Conservation (phyloP, 169 alveolate species). For the Perkinsus marinus region DNA sequence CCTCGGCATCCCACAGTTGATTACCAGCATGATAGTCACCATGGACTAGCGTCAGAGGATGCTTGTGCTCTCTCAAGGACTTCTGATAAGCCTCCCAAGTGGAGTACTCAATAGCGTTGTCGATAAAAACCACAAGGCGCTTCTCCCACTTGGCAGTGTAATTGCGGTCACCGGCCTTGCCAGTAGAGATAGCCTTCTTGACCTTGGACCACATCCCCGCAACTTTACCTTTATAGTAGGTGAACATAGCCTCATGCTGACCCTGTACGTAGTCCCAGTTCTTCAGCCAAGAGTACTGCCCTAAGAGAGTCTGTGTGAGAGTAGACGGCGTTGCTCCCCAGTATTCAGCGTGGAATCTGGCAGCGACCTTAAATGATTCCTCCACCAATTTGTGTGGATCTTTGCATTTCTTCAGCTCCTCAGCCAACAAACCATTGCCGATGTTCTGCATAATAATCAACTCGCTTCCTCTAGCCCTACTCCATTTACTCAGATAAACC, state of each 20-base stretch:
- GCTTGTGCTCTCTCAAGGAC: neutral
- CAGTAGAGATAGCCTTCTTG: neutral
- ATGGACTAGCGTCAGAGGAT: neutral
- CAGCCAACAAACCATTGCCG: neutral
- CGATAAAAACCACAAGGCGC: neutral
- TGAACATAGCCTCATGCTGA: neutral
- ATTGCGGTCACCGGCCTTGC: neutral
- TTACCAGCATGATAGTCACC: neutral
- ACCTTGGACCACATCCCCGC: neutral
- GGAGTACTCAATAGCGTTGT: neutral
- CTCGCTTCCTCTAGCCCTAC: neutral
- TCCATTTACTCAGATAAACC: neutral
- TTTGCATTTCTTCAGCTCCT: neutral
- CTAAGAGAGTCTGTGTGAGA: neutral
- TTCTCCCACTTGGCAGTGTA: neutral
- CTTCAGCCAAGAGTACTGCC: neutral
- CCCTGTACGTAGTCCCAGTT: neutral
- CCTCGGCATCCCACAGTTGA: neutral
- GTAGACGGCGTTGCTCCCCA: neutral
- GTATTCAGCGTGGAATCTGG: neutral
- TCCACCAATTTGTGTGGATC: neutral
- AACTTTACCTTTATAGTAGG: neutral
- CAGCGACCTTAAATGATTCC: neutral
- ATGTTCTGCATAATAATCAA: neutral
- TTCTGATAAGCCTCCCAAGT: neutral